Evolutionary conservation across 2,329 filamentous ascomycete species (phyloP), one percentile per base, ranked within the genome.

Genomic region (Calonectria montana): DNA sequence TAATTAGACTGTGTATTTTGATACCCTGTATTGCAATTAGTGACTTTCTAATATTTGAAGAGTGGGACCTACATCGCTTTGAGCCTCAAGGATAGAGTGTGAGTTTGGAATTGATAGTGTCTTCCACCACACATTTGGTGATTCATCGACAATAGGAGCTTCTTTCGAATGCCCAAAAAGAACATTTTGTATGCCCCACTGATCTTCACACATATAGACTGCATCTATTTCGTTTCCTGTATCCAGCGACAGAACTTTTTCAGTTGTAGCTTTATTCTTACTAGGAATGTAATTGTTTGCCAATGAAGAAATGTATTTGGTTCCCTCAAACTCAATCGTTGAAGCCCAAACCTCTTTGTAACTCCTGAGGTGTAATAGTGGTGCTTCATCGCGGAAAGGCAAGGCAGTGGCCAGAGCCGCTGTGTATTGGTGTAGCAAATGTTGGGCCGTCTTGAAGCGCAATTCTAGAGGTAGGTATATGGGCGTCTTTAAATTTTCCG

Each of bases 41-140:
- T 25, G 15, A 5, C 2, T 13, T 21, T 1, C n/a, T 55, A 12
- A 13, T 25, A 25, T 8, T 25, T 45, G 7, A 15, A 16, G 2
- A 15, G 15, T 8, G 8, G 37, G 2, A 66, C 64, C 29, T 41
- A 45, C 64, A 23, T 66, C 64, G 2, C 18, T 35, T 27, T 45
- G 25, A 41, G 25, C 25, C 13, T 62, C 29, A 37, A 53, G 37
- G 1, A 16, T n/a, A 13, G 41, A 27, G 35, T 48, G 7, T 31
- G 29, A 23, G 18, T n/a, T 35, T 3, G 23, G 27, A 3, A 65
- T 18, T 2, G 37, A 16, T 16, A 69, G 15, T n/a, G 47, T 29
- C 16, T 59, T 69, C 67, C 67, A 69, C 67, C 67, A 69, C 12
- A 57, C 57, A 21, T 39, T 39, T 15, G 39, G 29, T 1, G 35